Base-by-base conservation (phyloP, 176 grass and related monocot species). In the Musa schizocarpa region DNA sequence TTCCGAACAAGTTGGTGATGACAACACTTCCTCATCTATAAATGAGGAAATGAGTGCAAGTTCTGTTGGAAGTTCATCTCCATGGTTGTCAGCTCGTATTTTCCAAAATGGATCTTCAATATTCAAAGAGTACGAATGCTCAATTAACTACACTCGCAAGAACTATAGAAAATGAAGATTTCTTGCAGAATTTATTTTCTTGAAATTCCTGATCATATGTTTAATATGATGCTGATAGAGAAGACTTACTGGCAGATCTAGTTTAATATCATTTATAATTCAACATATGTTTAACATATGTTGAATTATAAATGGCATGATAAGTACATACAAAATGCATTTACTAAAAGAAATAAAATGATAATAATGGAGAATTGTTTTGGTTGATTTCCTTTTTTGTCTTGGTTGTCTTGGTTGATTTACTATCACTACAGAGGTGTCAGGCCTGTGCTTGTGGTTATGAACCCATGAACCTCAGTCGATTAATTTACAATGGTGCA, bases 41-140 rank as follows among this genome's bases (percentile, higher is more conserved):
- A 27, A 72, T 54, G 67, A 11, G 77, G 77, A 85, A 74, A 59
- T 12, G 70, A 34, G 54, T 54, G 54, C 78, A 82, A 75, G 73
- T 77, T 68, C 17, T 59, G 56, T 67, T 73, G 81, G 57, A 83
- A 89, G 66, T 56, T 23, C 52, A 54, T 73, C 81, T 71, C 81
- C 82, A 13, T 88, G 86, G 85, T 51, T 75, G 54, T 85, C 92
- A 76, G 82, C 74, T 10, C 26, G 77, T 71, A 58, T 92, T 77
- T 82, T 92, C 62, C 87, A 84, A 76, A 96, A 86, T 83, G 89
- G 89, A 78, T 51, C 92, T 76, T 90, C 89, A 79, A 34, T 96
- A 22, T 90, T 96, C 79, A 85, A 92, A 86, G 92, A 83, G 92
- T 96, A 92, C 49, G 74, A 12, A 69, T 82, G 59, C 58, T 63